A percentile compares a stretch with the other conserved stretches of the same genome.
Conservation (phyloP, 2,329 filamentous ascomycete genomes). For the Exophiala sp. region DNA sequence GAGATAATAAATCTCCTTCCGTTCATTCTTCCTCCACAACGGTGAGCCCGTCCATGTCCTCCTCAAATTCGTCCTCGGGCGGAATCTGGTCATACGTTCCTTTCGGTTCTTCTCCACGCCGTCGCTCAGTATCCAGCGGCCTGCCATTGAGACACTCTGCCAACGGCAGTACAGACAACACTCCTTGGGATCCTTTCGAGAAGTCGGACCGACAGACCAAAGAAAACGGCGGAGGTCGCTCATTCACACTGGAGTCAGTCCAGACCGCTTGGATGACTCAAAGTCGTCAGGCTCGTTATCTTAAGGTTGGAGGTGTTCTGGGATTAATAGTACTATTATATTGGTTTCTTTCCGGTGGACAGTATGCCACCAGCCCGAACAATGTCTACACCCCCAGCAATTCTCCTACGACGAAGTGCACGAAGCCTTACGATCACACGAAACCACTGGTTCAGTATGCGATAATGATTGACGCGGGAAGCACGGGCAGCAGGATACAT, state of each 20-base stretch:
- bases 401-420: conserved; percentile 60
- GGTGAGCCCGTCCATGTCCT: conserved; percentile 47
- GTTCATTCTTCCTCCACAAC: background rate
- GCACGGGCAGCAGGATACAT: conserved; percentile 95
- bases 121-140: conserved; percentile 49
- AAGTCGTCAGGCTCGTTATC: conserved; percentile 57
- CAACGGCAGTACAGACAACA: conserved; percentile 28
- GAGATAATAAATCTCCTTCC: background rate
- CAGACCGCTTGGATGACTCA: conserved; percentile 57
- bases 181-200: conserved; percentile 42
- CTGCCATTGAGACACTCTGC: conserved; percentile 39
- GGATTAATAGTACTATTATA: conserved; percentile 57
- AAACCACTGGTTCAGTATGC: conserved; percentile 97
- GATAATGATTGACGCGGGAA: conserved; percentile 97
- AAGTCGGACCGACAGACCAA: conserved; percentile 43
- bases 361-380: conserved; percentile 24
- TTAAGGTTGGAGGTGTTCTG: conserved; percentile 61
- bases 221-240: conserved; percentile 21
- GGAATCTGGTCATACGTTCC: conserved; percentile 54
- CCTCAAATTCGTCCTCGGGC: conserved; percentile 50
- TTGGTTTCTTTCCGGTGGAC: conserved; percentile 47
- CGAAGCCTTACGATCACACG: conserved; percentile 75
- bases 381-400: conserved; percentile 24
- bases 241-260: conserved; percentile 42
- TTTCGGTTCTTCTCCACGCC: conserved; percentile 43